Evolutionary conservation across 306 rosid genomes (phyloP).

Genomic region (Prinsepia uniflora): DNA sequence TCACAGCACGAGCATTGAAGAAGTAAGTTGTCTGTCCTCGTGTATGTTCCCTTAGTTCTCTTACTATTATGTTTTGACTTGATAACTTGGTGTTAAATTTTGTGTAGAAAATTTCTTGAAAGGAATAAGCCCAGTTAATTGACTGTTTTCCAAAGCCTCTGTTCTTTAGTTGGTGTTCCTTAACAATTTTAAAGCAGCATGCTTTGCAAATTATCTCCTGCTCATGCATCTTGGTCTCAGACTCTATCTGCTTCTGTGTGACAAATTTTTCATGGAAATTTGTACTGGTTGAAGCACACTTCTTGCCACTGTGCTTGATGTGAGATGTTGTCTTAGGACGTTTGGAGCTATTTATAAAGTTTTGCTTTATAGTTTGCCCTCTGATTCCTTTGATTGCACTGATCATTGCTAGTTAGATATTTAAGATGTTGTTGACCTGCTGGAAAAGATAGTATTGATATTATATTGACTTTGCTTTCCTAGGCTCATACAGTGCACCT

Average conservation of each 20-base stretch:
- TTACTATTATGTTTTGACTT: slow-evolving; percentile 1
- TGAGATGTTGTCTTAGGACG: neutral
- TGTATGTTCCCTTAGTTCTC: slow-evolving; percentile 1
- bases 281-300: slow-evolving; percentile 4
- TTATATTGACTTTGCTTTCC: neutral
- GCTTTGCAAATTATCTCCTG: neutral
- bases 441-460: neutral
- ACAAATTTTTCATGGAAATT: neutral
- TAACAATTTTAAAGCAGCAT: neutral
- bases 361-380: neutral
- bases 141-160: neutral
- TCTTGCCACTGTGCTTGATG: neutral
- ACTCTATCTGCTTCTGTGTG: neutral
- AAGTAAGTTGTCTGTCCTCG: slow-evolving; percentile 48
- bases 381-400: neutral
- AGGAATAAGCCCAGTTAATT: neutral
- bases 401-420: neutral
- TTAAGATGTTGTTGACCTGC: neutral
- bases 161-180: slow-evolving; percentile 3
- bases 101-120: neutral
- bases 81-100: too few relatives aligned
- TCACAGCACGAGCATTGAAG: slow-evolving; percentile 88
- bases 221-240: neutral
- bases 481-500: neutral
- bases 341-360: neutral